These are phyloP conservation scores for Aspergillus latus DNA, from an alignment of 2,329 filamentous ascomycete species.

Conservation along the genomic window DNA sequence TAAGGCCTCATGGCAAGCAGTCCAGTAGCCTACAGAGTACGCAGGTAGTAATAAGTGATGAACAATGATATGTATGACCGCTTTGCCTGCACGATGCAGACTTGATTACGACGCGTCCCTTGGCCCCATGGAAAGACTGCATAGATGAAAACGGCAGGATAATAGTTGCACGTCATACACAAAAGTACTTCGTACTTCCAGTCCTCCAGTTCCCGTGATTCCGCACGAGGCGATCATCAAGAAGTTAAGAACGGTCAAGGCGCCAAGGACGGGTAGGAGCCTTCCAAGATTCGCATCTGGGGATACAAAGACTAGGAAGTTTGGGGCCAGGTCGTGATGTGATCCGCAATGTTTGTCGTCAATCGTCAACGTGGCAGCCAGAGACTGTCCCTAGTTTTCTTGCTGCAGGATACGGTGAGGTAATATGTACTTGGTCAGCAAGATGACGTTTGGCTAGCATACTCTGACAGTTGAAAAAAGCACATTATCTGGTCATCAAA, in stretches of 20 bases:
- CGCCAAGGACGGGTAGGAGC: conserved; percentile 3
- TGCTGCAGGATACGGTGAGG: too few species aligned
- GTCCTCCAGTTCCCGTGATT: background rate
- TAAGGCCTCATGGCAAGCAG: background rate
- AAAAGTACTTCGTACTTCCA: background rate
- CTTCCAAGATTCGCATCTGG: background rate
- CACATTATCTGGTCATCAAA: background rate
- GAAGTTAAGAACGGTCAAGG: conserved; percentile 1
- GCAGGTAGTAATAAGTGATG: background rate
- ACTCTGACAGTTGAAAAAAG: background rate
- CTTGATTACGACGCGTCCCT: background rate
- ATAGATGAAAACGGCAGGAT: too few species aligned
- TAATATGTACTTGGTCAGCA: background rate
- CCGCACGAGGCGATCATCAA: background rate
- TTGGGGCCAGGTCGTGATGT: too few species aligned
- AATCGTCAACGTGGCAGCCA: conserved; percentile 11
- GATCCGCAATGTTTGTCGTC: conserved; percentile 4
- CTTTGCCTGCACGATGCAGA: conserved; percentile 1
- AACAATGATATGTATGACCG: conserved; percentile 14
- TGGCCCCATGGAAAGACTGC: background rate
- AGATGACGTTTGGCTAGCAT: background rate
- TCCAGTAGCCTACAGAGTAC: background rate
- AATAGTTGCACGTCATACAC: background rate
- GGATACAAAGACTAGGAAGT: background rate
- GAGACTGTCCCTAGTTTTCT: background rate